Conservation (phyloP, 805 yeast species). For the Starmerella tilneyi region DNA sequence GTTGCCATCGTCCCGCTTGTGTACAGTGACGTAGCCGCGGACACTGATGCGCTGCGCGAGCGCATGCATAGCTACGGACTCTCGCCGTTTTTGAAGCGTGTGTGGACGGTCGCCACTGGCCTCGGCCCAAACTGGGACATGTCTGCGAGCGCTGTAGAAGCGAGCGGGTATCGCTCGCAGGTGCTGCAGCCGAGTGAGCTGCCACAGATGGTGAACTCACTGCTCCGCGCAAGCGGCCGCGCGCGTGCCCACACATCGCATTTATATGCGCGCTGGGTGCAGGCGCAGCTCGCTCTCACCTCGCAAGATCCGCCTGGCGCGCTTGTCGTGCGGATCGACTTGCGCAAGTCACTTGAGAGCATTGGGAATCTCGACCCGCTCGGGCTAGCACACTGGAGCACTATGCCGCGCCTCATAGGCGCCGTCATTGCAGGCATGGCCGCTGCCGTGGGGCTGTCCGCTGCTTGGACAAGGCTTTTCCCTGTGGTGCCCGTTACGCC, state of each 20-base stretch:
- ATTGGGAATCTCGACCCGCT: constrained; percentile 25
- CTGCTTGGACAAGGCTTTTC: constrained; percentile 1
- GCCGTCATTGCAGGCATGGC: constrained; percentile 9
- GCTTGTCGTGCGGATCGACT: constrained; percentile 12
- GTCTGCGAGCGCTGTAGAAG: constrained; percentile 19
- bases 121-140: constrained; percentile 17
- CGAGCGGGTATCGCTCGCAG: constrained; percentile 16
- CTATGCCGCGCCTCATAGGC: constrained; percentile 11
- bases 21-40: not conserved
- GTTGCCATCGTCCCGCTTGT: constrained; percentile 11
- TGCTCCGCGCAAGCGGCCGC: constrained; percentile 11
- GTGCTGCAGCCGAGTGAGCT: constrained; percentile 17
- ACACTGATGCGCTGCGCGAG: not conserved
- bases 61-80: constrained; percentile 2
- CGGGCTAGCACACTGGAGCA: constrained; percentile 20
- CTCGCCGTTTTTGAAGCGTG: constrained; percentile 6
- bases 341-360: constrained; percentile 15
- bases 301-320: constrained; percentile 14
- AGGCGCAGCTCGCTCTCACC: constrained; percentile 13
- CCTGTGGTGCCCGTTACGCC: constrained; percentile 1
- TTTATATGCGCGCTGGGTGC: constrained; percentile 10
- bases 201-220: not conserved
- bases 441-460: constrained; percentile 11
- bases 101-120: constrained; percentile 12
- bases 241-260: constrained; percentile 1